Conservation (phyloP, 208 protist genomes). For the Leptomonas seymouri region DNA sequence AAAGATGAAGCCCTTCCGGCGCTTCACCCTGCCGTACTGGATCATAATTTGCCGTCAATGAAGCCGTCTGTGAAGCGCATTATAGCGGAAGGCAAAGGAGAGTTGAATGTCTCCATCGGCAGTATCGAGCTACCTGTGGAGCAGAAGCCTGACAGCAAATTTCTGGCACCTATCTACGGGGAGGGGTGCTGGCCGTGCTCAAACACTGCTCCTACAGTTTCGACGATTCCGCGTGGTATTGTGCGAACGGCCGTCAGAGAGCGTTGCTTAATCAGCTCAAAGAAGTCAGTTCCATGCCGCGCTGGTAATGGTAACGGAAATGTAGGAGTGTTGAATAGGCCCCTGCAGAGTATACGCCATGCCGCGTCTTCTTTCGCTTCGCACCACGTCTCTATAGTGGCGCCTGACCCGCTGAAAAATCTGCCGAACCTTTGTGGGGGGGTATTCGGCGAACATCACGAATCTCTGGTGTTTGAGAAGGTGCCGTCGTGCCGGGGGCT, state of each 20-base stretch:
- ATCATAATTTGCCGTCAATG: not conserved
- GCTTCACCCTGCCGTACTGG: too few relatives aligned
- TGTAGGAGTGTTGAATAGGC: not conserved
- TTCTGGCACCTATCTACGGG: not conserved
- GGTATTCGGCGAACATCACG: not conserved
- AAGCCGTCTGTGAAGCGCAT: not conserved
- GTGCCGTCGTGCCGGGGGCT: conserved; percentile 1
- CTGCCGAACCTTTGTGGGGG: not conserved
- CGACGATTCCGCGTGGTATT: too few relatives aligned
- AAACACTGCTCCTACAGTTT: too few relatives aligned
- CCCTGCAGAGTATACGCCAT: not conserved
- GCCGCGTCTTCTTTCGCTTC: not conserved
- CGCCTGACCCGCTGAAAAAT: not conserved
- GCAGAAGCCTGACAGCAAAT: conserved; percentile 17
- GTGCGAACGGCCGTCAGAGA: too few relatives aligned
- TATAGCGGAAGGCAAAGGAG: not conserved
- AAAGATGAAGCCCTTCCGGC: too few relatives aligned
- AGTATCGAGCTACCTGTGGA: conserved; percentile 17
- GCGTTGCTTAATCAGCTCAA: too few relatives aligned
- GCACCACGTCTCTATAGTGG: not conserved
- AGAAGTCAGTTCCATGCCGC: too few relatives aligned
- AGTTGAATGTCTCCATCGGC: conserved; percentile 8
- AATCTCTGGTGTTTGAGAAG: not conserved
- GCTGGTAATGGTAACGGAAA: not conserved
- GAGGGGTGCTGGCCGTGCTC: not conserved